These are phyloP conservation scores for Penicillium oxalicum DNA, from an alignment of 2,329 filamentous ascomycete genomes.

Conservation along the genomic window DNA sequence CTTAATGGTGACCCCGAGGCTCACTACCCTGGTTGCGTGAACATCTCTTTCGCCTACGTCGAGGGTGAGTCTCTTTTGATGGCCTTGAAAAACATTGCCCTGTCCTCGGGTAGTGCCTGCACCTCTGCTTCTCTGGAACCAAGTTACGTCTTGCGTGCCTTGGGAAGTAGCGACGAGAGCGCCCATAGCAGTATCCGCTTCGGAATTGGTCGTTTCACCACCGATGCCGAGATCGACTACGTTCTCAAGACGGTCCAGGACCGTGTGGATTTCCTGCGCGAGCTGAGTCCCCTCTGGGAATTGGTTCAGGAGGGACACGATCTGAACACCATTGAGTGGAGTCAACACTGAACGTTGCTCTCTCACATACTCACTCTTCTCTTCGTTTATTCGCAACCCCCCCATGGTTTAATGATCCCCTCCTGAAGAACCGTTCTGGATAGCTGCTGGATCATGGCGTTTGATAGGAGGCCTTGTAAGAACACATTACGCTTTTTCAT, in stretches of 20 bases:
- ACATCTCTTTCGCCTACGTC: slow-evolving; percentile 96
- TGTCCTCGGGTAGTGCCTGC: slow-evolving; percentile 94
- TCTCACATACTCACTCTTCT: too few relatives aligned
- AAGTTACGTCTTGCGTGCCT: slow-evolving; percentile 87
- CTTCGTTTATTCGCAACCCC: too few relatives aligned
- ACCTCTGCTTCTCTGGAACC: slow-evolving; percentile 95
- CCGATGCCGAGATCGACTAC: slow-evolving; percentile 92
- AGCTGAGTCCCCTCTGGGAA: slow-evolving; percentile 95
- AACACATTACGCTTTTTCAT: too few relatives aligned
- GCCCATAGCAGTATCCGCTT: slow-evolving; percentile 98
- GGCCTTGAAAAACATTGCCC: slow-evolving; percentile 95
- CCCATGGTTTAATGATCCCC: too few relatives aligned
- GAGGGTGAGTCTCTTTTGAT: slow-evolving; percentile 97
- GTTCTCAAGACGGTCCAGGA: slow-evolving; percentile 90
- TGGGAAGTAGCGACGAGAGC: slow-evolving; percentile 94
- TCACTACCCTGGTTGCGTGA: slow-evolving; percentile 95
- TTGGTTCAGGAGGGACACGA: slow-evolving; percentile 95
- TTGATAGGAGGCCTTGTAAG: too few relatives aligned
- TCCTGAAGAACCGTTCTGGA: too few relatives aligned
- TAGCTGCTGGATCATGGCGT: too few relatives aligned
- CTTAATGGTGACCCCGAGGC: slow-evolving; percentile 78
- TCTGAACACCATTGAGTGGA: slow-evolving; percentile 95
- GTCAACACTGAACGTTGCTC: slow-evolving; percentile 64
- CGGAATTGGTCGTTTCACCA: slow-evolving; percentile 94
- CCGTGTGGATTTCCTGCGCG: slow-evolving; percentile 84